phyloP scores from a whole-genome alignment of 2,329 filamentous ascomycete species.

The Tolypocladium pustulatum region DNA sequence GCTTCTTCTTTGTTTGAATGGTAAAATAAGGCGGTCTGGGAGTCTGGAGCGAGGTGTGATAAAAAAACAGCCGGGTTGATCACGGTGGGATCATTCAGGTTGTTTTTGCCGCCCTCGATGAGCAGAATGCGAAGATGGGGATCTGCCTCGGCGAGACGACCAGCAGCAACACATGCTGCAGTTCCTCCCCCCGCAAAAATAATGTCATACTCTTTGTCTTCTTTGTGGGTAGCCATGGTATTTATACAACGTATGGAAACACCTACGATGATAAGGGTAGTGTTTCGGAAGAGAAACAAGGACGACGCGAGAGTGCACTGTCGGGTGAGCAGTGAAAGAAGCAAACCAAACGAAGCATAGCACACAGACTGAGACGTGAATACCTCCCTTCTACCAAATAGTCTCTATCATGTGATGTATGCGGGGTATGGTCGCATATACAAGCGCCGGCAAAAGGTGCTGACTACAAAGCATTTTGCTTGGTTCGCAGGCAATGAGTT shows the following conservation, averaged over 20 bases:
- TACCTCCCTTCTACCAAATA: background rate
- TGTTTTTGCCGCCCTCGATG: slow-evolving; percentile 16
- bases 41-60: slow-evolving; percentile 9
- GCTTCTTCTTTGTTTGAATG: slow-evolving; percentile 10
- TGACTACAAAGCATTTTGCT: background rate
- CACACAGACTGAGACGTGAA: background rate
- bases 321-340: background rate
- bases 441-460: no score
- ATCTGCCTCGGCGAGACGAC: slow-evolving; percentile 14
- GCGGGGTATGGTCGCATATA: background rate
- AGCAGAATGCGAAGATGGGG: slow-evolving; percentile 14
- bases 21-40: slow-evolving; percentile 12
- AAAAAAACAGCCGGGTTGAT: slow-evolving; percentile 12
- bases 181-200: slow-evolving; percentile 16
- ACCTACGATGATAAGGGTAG: background rate
- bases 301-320: background rate
- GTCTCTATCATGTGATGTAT: background rate
- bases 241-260: background rate
- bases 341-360: background rate
- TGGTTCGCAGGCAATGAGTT: background rate
- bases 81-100: slow-evolving; percentile 13
- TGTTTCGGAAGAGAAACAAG: fast-evolving
- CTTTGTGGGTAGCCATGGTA: slow-evolving; percentile 6
- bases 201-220: slow-evolving; percentile 9
- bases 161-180: slow-evolving; percentile 15